Base-by-base conservation (phyloP, 768 basidiomycete genomes). In the Candolleomyces eurysporus region DNA sequence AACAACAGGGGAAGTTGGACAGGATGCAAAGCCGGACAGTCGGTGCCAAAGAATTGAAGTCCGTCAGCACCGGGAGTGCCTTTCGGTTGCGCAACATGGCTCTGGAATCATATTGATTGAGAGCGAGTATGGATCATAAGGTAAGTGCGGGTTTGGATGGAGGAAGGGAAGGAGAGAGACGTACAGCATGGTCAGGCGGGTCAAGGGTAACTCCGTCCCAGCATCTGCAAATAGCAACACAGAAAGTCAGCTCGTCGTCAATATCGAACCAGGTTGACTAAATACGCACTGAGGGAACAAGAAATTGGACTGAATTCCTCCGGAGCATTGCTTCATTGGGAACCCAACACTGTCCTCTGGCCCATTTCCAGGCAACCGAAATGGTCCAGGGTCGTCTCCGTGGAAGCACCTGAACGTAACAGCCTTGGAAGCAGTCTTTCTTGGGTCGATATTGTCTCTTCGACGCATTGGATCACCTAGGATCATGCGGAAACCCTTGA, bases 331-430 rank as follows among this genome's bases (percentile, higher is more conserved):
- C 49, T 59, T 59, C 42, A 19, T 39, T 3, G 58, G 58, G 6
- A 59, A 45, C 17, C 50, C 58, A 39, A 59, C 49, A 9, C 48
- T 16, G 19, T 59, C 58, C 5, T 59, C 48, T 5, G 57, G 57
- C 30, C 46, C 57, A 30, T 55, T 55, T 31, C 40, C 55, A 49
- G 61, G 56, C 13, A 48, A 32, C 22, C 54, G 19, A 26, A 56
- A 48, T 11, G 57, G 57, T 10, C 61, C 57, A 48, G 55, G 48
- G 36, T 48, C 45, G 49, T 59, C 48, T 5, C 54, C 61, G 5
- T 58, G 54, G 40, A 62, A 62, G 48, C 61, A 62, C 31, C 61
- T 45, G 56, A 62, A 62, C 7, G 61, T 57, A n/a, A 55, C 45
- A 31, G 61, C 55, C 30, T 52, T 62, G 14, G 61, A 57, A 5